Evolutionary conservation across 164 flowering plant species (phyloP), one percentile per base, ranked within the genome.

Genomic region (Malania oleifera): DNA sequence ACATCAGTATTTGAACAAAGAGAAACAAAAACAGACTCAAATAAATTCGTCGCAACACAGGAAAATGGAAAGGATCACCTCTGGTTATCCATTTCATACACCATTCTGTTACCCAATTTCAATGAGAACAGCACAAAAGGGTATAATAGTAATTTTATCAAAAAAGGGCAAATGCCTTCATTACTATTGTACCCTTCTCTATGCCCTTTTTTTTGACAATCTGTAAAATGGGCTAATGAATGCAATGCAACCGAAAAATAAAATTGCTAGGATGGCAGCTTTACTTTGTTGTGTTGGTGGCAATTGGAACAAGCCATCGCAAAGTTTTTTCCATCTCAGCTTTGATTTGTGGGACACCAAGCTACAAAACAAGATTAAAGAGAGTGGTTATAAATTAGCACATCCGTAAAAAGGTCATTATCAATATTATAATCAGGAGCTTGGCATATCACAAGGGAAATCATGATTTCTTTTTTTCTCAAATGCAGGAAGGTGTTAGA

Each of bases 281-380:
- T 75, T 87, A 95, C 99, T 91, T 91, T 68, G 96, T 84, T 57
- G 99, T 95, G 74, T 91, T 89, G 5, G 82, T 73, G 37, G 99
- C 97, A 76, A 95, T 77, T 5, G 99, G 99, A 57, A 91, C 96
- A 62, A 95, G 91, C 99, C 99, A 95, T 52, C 79, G 91, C 80
- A 95, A 62, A 3, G 91, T 95, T 67, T 86, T 95, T 79, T 95
- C 99, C 99, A 95, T 95, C 75, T 95, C 96, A 10, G 80, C 88
- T 77, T 91, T 95, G 58, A 95, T 84, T 72, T 89, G 82, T 31
- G 77, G 74, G 31, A 95, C 71, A 17, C 93, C 85, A 41, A 84
- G 82, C 99, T 95, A 89, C 73, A 63, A 5, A 26, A 34, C 25
- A 40, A 28, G 15, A 6, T 23, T 15, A 17, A 7, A 56, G 17